These are phyloP conservation scores for Phialophora chinensis DNA, from an alignment of 2,329 filamentous ascomycete genomes.

Conservation along the genomic window DNA sequence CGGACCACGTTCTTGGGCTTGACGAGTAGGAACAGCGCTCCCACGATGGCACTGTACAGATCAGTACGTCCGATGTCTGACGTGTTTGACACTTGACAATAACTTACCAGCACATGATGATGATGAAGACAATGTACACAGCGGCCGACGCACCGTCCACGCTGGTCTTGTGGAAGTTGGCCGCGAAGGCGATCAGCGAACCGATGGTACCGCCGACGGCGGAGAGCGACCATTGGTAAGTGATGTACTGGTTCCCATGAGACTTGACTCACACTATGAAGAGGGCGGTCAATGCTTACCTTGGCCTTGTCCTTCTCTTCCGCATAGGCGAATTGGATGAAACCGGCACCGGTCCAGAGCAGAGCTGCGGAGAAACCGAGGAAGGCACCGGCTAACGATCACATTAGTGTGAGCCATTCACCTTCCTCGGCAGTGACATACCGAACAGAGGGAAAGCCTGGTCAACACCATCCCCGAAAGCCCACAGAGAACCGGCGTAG, in stretches of 20 bases:
- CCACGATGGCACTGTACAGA: slow-evolving; percentile 16
- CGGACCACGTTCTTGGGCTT: slow-evolving; percentile 31
- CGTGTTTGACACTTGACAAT: too few relatives aligned
- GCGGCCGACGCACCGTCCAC: slow-evolving; percentile 24
- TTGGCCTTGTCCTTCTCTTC: slow-evolving; percentile 24
- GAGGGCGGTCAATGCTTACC: background rate
- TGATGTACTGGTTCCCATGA: slow-evolving; percentile 20
- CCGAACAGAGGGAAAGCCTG: slow-evolving; percentile 28
- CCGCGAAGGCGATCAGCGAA: slow-evolving; percentile 27
- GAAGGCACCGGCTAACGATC: slow-evolving; percentile 16
- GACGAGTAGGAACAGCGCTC: slow-evolving; percentile 24
- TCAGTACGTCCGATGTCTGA: too few relatives aligned
- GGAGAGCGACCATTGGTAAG: slow-evolving; percentile 28
- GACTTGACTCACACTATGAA: too few relatives aligned
- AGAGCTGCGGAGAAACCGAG: slow-evolving; percentile 24
- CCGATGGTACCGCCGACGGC: slow-evolving; percentile 28
- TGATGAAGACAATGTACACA: slow-evolving; percentile 33
- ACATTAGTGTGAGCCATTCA: too few relatives aligned
- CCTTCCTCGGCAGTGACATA: too few relatives aligned
- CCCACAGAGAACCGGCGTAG: slow-evolving; percentile 35
- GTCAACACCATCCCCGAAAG: slow-evolving; percentile 31
- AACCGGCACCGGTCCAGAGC: slow-evolving; percentile 28
- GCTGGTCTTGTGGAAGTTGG: slow-evolving; percentile 22
- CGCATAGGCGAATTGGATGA: slow-evolving; percentile 16
- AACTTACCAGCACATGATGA: slow-evolving; percentile 15